These are phyloP conservation scores for Blechomonas ayalai DNA, from an alignment of 208 protist species.

Conservation along the genomic window DNA sequence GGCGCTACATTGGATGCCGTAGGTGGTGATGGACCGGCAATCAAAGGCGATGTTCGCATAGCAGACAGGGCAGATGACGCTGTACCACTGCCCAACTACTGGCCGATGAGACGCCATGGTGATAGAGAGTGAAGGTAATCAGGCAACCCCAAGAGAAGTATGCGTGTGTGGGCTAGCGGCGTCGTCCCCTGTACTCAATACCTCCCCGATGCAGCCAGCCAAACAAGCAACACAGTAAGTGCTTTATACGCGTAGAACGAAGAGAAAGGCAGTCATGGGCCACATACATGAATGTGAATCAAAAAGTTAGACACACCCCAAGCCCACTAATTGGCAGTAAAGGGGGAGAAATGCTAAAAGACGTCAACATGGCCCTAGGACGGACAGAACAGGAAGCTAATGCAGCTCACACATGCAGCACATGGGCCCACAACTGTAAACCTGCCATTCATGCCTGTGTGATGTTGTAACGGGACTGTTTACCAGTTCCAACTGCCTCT, in stretches of 20 bases:
- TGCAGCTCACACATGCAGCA: no score
- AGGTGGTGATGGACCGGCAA: slow-evolving; percentile 32
- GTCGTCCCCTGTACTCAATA: no score
- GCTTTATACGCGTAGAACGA: background rate
- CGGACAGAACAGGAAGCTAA: no score
- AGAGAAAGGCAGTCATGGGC: slow-evolving; percentile 7
- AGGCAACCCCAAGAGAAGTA: no score
- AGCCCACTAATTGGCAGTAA: no score
- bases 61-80: slow-evolving; percentile 65
- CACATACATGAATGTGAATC: slow-evolving; percentile 5
- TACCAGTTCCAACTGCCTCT: background rate
- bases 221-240: background rate
- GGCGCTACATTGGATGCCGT: slow-evolving; percentile 48
- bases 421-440: no score
- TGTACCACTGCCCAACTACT: slow-evolving; percentile 47
- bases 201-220: no score
- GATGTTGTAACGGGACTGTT: no score
- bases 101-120: slow-evolving; percentile 27
- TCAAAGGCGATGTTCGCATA: slow-evolving; percentile 47
- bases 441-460: no score
- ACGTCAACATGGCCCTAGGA: no score
- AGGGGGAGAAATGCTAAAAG: background rate
- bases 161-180: no score
- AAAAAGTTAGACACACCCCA: background rate
- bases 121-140: background rate